Percentiles rank a stretch among this genome's conserved stretches.
Conservation (phyloP, 257 asterid genomes). For the Striga asiatica region DNA sequence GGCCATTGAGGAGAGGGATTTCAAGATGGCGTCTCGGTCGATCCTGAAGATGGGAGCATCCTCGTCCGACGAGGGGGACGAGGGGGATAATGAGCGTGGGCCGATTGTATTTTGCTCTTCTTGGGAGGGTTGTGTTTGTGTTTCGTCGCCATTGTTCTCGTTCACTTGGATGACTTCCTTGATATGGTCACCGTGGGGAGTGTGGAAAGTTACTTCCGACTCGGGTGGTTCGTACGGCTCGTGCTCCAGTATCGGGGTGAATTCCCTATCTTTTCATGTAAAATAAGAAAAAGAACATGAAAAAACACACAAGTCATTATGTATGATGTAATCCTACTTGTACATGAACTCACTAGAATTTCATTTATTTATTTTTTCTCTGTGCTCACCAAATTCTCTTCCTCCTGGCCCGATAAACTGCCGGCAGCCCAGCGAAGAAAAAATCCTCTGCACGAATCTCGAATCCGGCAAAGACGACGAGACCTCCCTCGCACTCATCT, state of each 20-base stretch:
- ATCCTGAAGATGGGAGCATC: constrained; percentile 36
- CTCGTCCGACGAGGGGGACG: constrained; percentile 40
- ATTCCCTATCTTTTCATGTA: constrained; percentile 24
- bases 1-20: constrained; percentile 47
- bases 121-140: constrained; percentile 17
- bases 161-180: constrained; percentile 32
- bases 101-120: too few species aligned
- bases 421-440: too few species aligned
- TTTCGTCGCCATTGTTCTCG: constrained; percentile 8
- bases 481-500: too few species aligned
- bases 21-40: constrained; percentile 62
- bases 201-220: constrained; percentile 16
- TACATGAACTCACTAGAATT: too few species aligned
- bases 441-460: too few species aligned
- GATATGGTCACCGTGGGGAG: constrained; percentile 24
- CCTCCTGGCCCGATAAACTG: too few species aligned
- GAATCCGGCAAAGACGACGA: too few species aligned
- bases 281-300: neutral
- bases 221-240: constrained; percentile 26
- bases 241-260: constrained; percentile 23
- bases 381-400: neutral
- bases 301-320: too few species aligned
- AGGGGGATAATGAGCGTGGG: too few species aligned
- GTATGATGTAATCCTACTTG: too few species aligned
- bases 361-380: too few species aligned